Evolutionary conservation across 1,284 basidiomycete genomes (phyloP).

Genomic region (Cryptococcus depauperatus): DNA sequence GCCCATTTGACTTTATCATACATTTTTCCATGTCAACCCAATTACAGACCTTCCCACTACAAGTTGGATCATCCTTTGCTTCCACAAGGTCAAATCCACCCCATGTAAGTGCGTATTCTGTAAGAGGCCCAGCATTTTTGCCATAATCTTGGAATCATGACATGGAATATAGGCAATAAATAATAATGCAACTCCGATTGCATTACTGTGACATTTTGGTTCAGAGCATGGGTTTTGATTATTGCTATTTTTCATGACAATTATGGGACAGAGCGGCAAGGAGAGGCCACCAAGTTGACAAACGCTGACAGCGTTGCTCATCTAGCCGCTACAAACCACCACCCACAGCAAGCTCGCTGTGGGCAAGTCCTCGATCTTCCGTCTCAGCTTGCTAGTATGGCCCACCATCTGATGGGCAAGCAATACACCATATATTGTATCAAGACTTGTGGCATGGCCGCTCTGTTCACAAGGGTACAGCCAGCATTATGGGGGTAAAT

Average conservation of each 20-base stretch:
- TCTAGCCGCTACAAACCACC: constrained; percentile 7
- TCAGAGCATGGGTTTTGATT: too few species aligned
- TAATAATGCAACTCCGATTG: too few species aligned
- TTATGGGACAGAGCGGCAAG: not conserved
- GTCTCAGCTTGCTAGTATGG: constrained; percentile 15
- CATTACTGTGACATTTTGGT: too few species aligned
- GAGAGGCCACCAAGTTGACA: constrained; percentile 15
- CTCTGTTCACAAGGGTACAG: not conserved
- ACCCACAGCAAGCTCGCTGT: constrained; percentile 1
- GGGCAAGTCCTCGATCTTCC: constrained; percentile 1
- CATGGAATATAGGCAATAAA: too few species aligned
- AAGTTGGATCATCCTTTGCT: constrained; percentile 32
- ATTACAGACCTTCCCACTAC: constrained; percentile 31
- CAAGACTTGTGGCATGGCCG: not conserved
- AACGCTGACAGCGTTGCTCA: constrained; percentile 13
- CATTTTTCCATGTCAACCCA: constrained; percentile 34
- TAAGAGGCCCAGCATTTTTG: constrained; percentile 7
- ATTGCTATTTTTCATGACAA: too few species aligned
- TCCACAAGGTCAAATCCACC: constrained; percentile 24
- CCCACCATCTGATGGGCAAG: constrained; percentile 13
- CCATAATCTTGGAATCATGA: too few species aligned
- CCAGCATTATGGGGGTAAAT: constrained; percentile 7
- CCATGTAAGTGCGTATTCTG: constrained; percentile 27
- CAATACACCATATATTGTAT: not conserved
- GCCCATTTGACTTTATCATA: constrained; percentile 31